These are phyloP conservation scores for Verticillium nonalfalfae DNA, from an alignment of 2,329 filamentous ascomycete genomes.

Conservation along the genomic window DNA sequence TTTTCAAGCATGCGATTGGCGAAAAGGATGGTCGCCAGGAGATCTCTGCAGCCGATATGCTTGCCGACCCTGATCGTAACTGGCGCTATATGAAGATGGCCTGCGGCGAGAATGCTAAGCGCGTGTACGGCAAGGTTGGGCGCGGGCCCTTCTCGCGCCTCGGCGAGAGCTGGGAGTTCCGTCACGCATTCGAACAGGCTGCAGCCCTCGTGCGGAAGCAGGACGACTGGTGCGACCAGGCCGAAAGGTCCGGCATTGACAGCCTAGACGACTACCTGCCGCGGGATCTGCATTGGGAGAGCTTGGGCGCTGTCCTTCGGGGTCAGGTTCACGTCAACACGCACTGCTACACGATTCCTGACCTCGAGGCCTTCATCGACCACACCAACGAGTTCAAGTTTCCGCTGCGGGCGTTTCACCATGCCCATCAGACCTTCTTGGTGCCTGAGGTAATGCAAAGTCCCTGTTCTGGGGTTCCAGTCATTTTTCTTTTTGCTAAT, in stretches of 20 bases:
- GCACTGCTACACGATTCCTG: constrained; percentile 65
- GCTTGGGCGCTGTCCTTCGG: constrained; percentile 53
- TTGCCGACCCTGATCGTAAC: constrained; percentile 58
- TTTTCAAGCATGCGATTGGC: constrained; percentile 63
- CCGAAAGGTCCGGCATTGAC: constrained; percentile 41
- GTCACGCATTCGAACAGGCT: constrained; percentile 61
- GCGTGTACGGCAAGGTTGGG: constrained; percentile 49
- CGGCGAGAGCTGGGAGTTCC: constrained; percentile 64
- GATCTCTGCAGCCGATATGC: constrained; percentile 55
- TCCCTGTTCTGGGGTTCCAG: too few species aligned
- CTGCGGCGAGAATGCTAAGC: constrained; percentile 64
- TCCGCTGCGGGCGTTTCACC: constrained; percentile 59
- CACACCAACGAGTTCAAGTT: constrained; percentile 70
- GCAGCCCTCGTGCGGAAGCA: constrained; percentile 49
- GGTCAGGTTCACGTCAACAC: constrained; percentile 65
- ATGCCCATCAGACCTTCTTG: constrained; percentile 61
- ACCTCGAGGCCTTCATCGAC: constrained; percentile 63
- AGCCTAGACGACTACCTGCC: constrained; percentile 53
- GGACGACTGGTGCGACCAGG: constrained; percentile 61
- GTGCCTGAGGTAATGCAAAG: constrained; percentile 48
- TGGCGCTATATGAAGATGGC: constrained; percentile 76
- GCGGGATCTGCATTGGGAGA: constrained; percentile 57
- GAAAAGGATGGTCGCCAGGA: constrained; percentile 53
- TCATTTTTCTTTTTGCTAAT: constrained; percentile 6
- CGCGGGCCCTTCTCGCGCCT: constrained; percentile 54